Evolutionary conservation across 176 grass and related monocot species (phyloP).

Genomic region (Triticum urartu): DNA sequence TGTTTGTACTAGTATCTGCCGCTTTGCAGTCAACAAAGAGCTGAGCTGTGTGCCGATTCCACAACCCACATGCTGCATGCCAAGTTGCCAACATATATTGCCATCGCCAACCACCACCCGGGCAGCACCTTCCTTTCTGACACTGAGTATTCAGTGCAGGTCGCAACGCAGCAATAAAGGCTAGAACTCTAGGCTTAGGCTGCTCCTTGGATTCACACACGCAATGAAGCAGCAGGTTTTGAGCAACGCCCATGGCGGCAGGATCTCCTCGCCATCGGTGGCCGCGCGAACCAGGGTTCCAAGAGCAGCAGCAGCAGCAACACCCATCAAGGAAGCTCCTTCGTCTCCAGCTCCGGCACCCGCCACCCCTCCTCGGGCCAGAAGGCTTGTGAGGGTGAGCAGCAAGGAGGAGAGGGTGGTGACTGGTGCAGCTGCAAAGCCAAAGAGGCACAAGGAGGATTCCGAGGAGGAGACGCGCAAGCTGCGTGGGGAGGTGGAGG

Average conservation of each 20-base stretch:
- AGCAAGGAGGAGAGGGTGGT: constrained; percentile 18
- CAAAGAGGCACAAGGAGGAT: constrained; percentile 28
- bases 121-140: neutral
- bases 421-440: neutral
- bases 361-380: neutral
- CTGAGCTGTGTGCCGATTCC: constrained; percentile 19
- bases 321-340: constrained; percentile 4
- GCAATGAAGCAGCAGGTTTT: constrained; percentile 59
- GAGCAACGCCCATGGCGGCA: constrained; percentile 4
- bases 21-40: constrained; percentile 18
- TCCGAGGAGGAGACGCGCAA: constrained; percentile 32
- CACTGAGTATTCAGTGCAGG: constrained; percentile 1
- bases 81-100: neutral
- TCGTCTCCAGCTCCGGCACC: neutral
- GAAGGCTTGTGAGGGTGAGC: constrained; percentile 27
- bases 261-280: constrained; percentile 28
- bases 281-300: neutral
- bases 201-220: neutral
- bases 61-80: constrained; percentile 10
- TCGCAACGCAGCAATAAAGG: neutral
- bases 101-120: neutral
- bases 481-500: constrained; percentile 39
- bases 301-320: neutral
- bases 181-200: neutral
- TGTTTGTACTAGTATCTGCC: neutral